A percentile compares a stretch with the other conserved stretches of the same genome.
Evolutionary conservation across 2,329 filamentous ascomycete species (phyloP).

Genomic region (Leptodontidium sp.): DNA sequence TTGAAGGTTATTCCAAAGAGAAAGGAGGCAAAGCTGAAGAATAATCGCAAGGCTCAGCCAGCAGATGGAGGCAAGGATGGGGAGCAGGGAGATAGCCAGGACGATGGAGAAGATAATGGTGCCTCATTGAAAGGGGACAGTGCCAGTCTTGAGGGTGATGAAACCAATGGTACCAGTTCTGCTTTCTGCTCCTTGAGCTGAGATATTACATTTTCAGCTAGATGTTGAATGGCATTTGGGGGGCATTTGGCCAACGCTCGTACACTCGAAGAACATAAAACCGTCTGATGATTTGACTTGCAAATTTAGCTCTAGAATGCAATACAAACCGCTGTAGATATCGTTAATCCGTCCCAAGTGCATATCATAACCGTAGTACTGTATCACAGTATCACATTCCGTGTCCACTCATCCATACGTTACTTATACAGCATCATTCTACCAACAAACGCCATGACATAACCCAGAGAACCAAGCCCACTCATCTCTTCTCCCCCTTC

Average conservation of each 20-base stretch:
- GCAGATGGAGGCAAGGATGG: constrained; percentile 19
- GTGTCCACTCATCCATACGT: background rate
- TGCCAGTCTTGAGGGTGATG: background rate
- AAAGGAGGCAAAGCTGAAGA: constrained; percentile 79
- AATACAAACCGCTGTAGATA: background rate
- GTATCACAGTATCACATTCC: background rate
- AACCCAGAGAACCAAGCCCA: background rate
- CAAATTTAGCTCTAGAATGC: background rate
- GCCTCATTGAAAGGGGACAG: background rate
- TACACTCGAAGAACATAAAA: background rate
- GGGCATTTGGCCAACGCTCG: background rate
- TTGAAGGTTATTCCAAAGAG: constrained; percentile 86
- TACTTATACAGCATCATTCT: background rate
- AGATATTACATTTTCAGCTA: background rate
- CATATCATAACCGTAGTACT: background rate
- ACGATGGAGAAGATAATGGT: constrained; percentile 1
- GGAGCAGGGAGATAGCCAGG: constrained; percentile 14
- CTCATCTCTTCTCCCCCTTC: constrained; percentile 27
- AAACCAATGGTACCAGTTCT: background rate
- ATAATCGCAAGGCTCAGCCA: constrained; percentile 26
- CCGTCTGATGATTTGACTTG: background rate
- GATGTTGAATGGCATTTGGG: background rate
- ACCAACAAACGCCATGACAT: constrained; percentile 11
- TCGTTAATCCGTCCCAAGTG: background rate
- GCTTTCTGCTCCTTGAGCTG: background rate